A percentile compares a stretch with the other conserved stretches of the same genome.
phyloP scores from a whole-genome alignment of 805 yeast species.

The Monosporozyma unispora region DNA sequence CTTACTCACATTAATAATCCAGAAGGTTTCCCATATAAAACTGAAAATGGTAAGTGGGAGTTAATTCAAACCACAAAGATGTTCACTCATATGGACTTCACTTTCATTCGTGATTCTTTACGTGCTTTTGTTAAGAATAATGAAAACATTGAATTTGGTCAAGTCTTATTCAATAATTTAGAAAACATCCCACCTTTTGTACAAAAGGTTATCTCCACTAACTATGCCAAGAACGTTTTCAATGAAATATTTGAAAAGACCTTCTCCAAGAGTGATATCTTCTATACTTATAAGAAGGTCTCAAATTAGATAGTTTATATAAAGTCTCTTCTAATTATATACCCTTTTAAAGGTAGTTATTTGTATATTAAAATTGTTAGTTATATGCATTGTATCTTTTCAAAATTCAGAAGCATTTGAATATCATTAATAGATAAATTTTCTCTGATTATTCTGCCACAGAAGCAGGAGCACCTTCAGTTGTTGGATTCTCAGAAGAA shows the following conservation, averaged over 20 bases:
- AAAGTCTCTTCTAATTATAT: too few species aligned
- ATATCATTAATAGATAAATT: too few species aligned
- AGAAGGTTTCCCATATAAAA: background rate
- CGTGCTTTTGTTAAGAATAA: background rate
- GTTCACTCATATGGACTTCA: conserved; percentile 34
- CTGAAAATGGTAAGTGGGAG: conserved; percentile 34
- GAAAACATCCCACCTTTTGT: conserved; percentile 10
- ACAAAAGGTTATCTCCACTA: conserved; percentile 6
- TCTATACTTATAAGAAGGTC: conserved; percentile 26
- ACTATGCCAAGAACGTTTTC: conserved; percentile 6
- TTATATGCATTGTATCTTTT: background rate
- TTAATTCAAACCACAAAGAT: conserved; percentile 33
- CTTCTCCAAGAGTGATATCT: conserved; percentile 18
- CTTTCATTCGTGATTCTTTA: conserved; percentile 12
- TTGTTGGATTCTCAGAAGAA: background rate
- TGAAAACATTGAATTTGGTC: background rate
- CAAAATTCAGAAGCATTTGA: background rate
- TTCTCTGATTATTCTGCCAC: background rate
- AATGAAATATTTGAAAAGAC: conserved; percentile 14
- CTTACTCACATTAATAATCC: conserved; percentile 30
- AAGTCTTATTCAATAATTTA: conserved; percentile 10
- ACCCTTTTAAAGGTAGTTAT: background rate
- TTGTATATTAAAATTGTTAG: background rate
- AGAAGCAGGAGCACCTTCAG: background rate
- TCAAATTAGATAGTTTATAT: background rate